Evolutionary conservation across 2,329 filamentous ascomycete species (phyloP).

Genomic region (Tolypocladium tundrense): DNA sequence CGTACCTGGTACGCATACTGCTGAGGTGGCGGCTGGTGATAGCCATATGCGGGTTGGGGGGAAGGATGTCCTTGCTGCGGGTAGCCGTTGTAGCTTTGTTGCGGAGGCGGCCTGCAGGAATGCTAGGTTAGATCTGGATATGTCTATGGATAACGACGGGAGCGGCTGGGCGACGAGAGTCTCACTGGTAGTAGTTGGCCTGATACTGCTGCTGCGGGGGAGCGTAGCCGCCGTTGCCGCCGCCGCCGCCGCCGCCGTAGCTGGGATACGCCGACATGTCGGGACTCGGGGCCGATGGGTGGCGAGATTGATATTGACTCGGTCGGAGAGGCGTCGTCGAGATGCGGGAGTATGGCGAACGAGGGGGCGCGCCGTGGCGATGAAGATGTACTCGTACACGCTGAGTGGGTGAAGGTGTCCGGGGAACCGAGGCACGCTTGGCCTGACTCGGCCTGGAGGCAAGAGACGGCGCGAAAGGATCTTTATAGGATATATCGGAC

Average conservation of each 20-base stretch:
- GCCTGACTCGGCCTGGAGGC: background rate
- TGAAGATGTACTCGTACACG: background rate
- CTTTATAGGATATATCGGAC: background rate
- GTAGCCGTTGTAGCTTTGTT: constrained; percentile 24
- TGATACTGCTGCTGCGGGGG: constrained; percentile 27
- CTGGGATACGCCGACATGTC: constrained; percentile 54
- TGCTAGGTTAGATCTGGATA: background rate
- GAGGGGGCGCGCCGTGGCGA: background rate
- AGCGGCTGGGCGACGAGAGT: background rate
- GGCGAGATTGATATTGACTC: background rate
- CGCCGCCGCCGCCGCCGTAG: constrained; percentile 41
- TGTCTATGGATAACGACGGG: background rate
- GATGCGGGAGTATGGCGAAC: background rate
- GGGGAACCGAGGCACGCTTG: background rate
- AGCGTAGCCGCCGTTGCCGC: constrained; percentile 37
- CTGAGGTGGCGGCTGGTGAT: constrained; percentile 24
- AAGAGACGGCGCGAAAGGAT: background rate
- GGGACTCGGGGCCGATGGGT: constrained; percentile 4
- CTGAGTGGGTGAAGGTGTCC: background rate
- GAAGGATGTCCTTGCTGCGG: constrained; percentile 35
- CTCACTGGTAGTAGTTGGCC: constrained; percentile 19
- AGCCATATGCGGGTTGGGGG: constrained; percentile 37
- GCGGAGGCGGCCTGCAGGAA: constrained; percentile 3
- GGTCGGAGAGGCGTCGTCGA: background rate
- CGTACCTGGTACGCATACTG: constrained; percentile 29